phyloP scores from a whole-genome alignment of 2,329 filamentous ascomycete genomes.

The Neofusicoccum kwambonambiense region DNA sequence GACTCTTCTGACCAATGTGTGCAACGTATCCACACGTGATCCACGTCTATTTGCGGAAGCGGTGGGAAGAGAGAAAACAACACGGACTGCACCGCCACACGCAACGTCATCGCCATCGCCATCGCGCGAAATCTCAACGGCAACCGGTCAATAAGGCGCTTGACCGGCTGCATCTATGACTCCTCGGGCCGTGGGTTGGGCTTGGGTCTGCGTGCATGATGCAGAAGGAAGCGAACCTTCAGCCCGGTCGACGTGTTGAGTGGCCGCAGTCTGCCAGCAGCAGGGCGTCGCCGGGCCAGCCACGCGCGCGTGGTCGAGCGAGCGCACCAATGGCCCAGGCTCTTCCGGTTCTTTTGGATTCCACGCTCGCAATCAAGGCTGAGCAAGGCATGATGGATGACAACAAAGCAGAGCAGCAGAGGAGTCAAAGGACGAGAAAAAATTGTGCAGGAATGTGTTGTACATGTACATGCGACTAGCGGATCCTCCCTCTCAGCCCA shows the following conservation, averaged over 20 bases:
- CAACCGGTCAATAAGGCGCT: conserved; percentile 8
- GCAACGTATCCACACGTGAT: conserved; percentile 3
- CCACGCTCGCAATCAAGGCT: background rate
- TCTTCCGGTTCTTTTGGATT: background rate
- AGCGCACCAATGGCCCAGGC: background rate
- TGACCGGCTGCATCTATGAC: conserved; percentile 14
- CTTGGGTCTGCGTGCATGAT: conserved; percentile 11
- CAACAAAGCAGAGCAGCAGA: background rate
- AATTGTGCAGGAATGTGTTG: conserved; percentile 5
- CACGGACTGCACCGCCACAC: conserved; percentile 7
- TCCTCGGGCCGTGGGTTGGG: conserved; percentile 6
- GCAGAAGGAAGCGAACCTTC: background rate
- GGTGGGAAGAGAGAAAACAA: background rate
- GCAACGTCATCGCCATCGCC: background rate
- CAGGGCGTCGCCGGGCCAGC: conserved; percentile 4
- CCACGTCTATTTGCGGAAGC: background rate
- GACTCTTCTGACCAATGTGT: conserved; percentile 7
- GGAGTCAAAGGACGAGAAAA: background rate
- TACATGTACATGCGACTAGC: conserved; percentile 9
- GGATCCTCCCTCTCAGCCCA: background rate
- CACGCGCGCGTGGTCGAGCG: background rate
- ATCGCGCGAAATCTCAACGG: background rate
- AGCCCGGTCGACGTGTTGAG: conserved; percentile 8
- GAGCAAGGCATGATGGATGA: conserved; percentile 4
- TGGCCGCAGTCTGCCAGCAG: background rate